These are phyloP conservation scores for Anacardium occidentale DNA, from an alignment of 345 rosid species.

Conservation along the genomic window DNA sequence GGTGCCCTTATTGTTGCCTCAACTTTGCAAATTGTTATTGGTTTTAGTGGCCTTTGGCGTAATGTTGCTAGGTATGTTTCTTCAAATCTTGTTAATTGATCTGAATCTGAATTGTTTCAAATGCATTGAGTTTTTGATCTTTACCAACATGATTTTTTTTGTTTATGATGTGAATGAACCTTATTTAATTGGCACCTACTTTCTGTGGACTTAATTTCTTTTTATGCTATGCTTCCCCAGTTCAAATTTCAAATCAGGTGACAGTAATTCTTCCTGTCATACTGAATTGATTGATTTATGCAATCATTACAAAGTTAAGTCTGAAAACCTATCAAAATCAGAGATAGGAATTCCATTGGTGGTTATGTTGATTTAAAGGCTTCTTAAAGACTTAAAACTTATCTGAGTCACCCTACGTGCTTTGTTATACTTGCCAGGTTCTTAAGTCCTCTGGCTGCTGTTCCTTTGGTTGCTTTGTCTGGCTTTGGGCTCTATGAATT, in stretches of 20 bases:
- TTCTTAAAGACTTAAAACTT: background rate
- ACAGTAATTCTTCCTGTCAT: background rate
- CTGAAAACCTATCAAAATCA: background rate
- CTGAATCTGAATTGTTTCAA: background rate
- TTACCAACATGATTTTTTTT: background rate
- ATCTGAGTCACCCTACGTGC: background rate
- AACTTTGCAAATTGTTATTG: conserved; percentile 82
- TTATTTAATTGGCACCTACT: background rate
- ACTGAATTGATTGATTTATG: background rate
- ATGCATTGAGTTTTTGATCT: background rate
- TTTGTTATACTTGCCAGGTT: conserved; percentile 42
- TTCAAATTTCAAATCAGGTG: background rate
- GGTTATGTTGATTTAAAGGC: background rate
- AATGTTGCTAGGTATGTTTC: conserved; percentile 78
- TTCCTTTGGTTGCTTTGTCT: conserved; percentile 81
- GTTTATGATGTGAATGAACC: background rate
- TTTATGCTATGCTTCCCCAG: background rate
- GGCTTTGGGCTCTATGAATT: conserved; percentile 94
- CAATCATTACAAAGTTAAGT: background rate
- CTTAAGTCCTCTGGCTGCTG: conserved; percentile 86
- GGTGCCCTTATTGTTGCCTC: conserved; percentile 95
- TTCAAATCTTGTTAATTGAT: conserved; percentile 4
- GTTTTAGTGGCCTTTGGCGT: conserved; percentile 98
- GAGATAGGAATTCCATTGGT: conserved; percentile 1
- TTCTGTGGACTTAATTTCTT: background rate